A percentile compares a stretch with the other conserved stretches of the same genome.
Conservation (phyloP, 2,329 filamentous ascomycete species). For the Cryphonectria radicalis region DNA sequence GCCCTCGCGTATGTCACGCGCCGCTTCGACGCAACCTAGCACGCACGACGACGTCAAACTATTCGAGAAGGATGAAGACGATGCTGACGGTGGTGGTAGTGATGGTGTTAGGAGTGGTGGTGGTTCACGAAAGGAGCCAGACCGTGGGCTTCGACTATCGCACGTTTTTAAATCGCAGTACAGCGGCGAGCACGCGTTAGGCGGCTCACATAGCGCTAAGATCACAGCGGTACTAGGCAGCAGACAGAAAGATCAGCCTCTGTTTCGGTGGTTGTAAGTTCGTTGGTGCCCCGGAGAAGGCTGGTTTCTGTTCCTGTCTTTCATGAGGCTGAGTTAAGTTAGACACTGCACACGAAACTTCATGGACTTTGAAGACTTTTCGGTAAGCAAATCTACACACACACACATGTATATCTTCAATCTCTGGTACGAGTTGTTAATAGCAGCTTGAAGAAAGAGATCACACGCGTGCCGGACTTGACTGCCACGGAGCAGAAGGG, state of each 20-base stretch:
- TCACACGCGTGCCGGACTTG: background rate
- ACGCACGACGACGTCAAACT: background rate
- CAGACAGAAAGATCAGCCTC: background rate
- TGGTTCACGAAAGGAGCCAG: background rate
- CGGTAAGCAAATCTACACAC: background rate
- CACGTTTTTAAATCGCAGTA: background rate
- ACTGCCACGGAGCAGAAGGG: background rate
- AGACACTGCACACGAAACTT: background rate
- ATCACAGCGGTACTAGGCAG: background rate
- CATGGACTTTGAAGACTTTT: background rate
- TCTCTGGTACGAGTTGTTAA: background rate
- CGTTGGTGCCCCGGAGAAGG: background rate
- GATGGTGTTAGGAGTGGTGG: too few relatives aligned
- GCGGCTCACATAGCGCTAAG: background rate
- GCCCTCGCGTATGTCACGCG: background rate
- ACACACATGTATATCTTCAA: background rate
- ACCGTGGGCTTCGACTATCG: background rate
- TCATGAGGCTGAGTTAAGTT: background rate
- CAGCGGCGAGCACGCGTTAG: background rate
- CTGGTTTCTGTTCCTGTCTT: background rate
- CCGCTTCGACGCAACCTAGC: background rate
- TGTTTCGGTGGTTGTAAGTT: background rate
- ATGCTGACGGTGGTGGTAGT: background rate
- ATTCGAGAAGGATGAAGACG: background rate
- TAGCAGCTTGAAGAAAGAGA: background rate